Conservation (phyloP, 2,329 filamentous ascomycete species). For the Fusarium oligoseptatum region DNA sequence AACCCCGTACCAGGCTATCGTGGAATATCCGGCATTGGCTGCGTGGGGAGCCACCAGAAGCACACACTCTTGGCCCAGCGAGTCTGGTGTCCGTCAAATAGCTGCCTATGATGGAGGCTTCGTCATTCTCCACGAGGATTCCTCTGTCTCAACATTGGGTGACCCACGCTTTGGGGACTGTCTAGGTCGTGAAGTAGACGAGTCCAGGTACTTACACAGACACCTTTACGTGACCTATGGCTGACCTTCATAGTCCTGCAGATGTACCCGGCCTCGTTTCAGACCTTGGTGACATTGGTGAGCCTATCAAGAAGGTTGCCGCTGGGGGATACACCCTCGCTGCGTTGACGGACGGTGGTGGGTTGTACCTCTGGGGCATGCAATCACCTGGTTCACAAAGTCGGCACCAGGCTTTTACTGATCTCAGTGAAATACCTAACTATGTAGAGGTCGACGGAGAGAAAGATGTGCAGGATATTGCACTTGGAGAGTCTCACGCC, state of each 20-base stretch:
- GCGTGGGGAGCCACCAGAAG: slow-evolving; percentile 25
- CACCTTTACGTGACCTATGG: neutral
- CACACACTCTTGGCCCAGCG: slow-evolving; percentile 40
- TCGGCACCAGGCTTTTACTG: slow-evolving; percentile 51
- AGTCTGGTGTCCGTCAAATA: slow-evolving; percentile 54
- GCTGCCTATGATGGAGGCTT: slow-evolving; percentile 65
- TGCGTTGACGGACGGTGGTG: slow-evolving; percentile 68
- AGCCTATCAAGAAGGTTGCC: slow-evolving; percentile 66
- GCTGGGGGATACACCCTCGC: slow-evolving; percentile 70
- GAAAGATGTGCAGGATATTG: slow-evolving; percentile 68
- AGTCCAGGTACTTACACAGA: slow-evolving; percentile 49
- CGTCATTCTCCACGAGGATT: slow-evolving; percentile 58
- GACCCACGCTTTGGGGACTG: slow-evolving; percentile 70
- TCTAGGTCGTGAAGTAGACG: slow-evolving; percentile 64
- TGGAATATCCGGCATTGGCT: slow-evolving; percentile 41
- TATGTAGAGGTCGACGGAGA: slow-evolving; percentile 62
- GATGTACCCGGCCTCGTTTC: slow-evolving; percentile 59
- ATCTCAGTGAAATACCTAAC: slow-evolving; percentile 52
- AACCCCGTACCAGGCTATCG: slow-evolving; percentile 19
- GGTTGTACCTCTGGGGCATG: slow-evolving; percentile 73
- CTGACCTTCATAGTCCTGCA: slow-evolving; percentile 57
- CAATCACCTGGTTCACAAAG: slow-evolving; percentile 40
- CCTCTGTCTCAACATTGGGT: slow-evolving; percentile 66
- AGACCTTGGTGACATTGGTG: slow-evolving; percentile 64
- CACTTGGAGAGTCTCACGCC: slow-evolving; percentile 70